Evolutionary conservation across 2,329 filamentous ascomycete genomes (phyloP).

Genomic region (Fusarium sp.): DNA sequence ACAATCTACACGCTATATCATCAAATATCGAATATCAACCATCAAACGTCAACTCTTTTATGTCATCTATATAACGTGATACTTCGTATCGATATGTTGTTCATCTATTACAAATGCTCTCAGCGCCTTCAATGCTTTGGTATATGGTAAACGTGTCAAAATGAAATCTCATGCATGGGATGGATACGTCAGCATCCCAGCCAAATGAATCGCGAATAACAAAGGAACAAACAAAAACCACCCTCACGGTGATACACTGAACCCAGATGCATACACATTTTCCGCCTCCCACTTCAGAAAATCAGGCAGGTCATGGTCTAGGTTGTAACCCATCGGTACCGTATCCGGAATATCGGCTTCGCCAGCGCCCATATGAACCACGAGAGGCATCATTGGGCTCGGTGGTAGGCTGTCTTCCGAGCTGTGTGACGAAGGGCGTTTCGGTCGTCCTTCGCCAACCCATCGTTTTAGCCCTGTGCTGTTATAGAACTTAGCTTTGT

Average conservation of each 20-base stretch:
- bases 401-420: constrained; percentile 57
- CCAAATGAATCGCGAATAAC: constrained; percentile 2
- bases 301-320: constrained; percentile 68
- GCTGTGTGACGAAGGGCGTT: constrained; percentile 44
- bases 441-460: constrained; percentile 50
- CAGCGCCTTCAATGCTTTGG: constrained; percentile 25
- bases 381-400: constrained; percentile 59
- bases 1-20: not conserved
- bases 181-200: constrained; percentile 1
- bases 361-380: constrained; percentile 55
- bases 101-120: constrained; percentile 24
- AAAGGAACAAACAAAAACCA: constrained; percentile 1
- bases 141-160: constrained; percentile 17
- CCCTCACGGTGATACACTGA: constrained; percentile 36
- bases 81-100: constrained; percentile 18
- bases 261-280: constrained; percentile 53
- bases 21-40: not conserved
- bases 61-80: constrained; percentile 31
- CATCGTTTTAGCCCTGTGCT: constrained; percentile 49
- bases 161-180: constrained; percentile 14
- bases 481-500: constrained; percentile 49
- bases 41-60: constrained; percentile 3
- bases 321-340: constrained; percentile 70
- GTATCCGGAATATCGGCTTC: constrained; percentile 42
- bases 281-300: constrained; percentile 68